Evolutionary conservation across 805 yeast genomes (phyloP), one percentile per base, ranked within the genome.

Genomic region (Wickerhamiella azymoides): DNA sequence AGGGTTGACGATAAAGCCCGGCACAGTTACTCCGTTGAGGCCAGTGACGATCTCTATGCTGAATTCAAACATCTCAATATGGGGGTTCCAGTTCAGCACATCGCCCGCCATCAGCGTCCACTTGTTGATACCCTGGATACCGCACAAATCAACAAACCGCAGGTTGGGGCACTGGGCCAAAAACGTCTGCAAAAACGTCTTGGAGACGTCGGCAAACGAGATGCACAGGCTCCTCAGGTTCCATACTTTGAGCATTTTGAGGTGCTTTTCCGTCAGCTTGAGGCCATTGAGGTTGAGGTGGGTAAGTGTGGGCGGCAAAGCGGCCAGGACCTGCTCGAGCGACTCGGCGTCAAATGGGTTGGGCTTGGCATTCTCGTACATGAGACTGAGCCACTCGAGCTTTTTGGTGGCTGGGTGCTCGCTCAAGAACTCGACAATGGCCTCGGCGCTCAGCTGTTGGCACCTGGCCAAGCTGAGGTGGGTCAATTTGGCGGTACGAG

Each of bases 381-480:
- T 79, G 39, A 81, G 62, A 49, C 74, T 79, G 18, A 81, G 68
- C 88, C 88, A 81, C 42, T 70, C 68, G 38, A 81, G 63, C 10
- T 73, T 66, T 17, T 71, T 67, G 3, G 65, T 62, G 1, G 89
- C 71, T 0, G 92, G 86, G 63, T 85, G 93, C 50, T 73, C 71
- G 2, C 78, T 70, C 50, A 84, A 67, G 53, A 84, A 80, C 52
- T 74, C 75, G 51, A 82, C 71, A 45, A 84, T 63, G 33, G 80
- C 88, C 52, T 79, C 72, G 3, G 89, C 79, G 18, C 85, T 75
- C 42, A 85, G 67, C 53, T 78, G 74, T 38, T 80, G 74, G 57
- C 84, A 77, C 52, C 73, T 69, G 2, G 79, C 72, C 26, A 80
- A 57, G 1, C 93, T 81, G 43, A 86, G 63, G 62, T 84, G 95